A percentile compares a stretch with the other conserved stretches of the same genome.
Conservation (phyloP, 2,329 filamentous ascomycete species). For the Epicoccum nigrum region DNA sequence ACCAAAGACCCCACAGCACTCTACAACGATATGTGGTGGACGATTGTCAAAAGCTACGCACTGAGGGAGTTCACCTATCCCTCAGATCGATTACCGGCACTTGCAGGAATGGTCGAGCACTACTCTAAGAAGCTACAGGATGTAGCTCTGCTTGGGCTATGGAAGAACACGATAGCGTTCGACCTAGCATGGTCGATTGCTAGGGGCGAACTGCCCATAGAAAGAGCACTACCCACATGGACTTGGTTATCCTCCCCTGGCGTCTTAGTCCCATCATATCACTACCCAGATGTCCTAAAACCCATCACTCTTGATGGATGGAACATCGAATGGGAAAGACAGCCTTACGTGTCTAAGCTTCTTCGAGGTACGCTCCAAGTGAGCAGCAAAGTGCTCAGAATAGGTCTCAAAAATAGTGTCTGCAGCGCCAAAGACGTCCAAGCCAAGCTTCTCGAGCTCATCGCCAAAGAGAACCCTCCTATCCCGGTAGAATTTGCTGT, state of each 20-base stretch:
- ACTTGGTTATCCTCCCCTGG: not conserved
- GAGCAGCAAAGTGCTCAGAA: not conserved
- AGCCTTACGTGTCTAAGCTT: slow-evolving; percentile 1
- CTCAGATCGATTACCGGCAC: not conserved
- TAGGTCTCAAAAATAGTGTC: not conserved
- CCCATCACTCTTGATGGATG: not conserved
- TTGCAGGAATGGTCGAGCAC: not conserved
- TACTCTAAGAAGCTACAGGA: not conserved
- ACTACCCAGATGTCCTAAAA: too few species aligned
- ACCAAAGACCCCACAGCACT: too few species aligned
- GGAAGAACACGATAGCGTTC: not conserved
- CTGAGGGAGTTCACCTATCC: not conserved
- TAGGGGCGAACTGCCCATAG: not conserved
- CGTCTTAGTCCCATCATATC: not conserved
- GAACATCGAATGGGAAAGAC: not conserved
- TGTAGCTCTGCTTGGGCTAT: not conserved
- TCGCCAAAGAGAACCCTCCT: too few species aligned
- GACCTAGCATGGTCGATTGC: not conserved
- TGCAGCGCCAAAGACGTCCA: not conserved
- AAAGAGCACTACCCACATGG: not conserved
- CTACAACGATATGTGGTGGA: not conserved
- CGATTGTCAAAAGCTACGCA: not conserved
- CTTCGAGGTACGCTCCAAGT: not conserved
- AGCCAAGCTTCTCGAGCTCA: too few species aligned
- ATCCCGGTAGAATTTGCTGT: too few species aligned